A percentile compares a stretch with the other conserved stretches of the same genome.
Conservation (phyloP, 1,284 basidiomycete genomes). For the Apiotrichum akiyoshidainum region DNA sequence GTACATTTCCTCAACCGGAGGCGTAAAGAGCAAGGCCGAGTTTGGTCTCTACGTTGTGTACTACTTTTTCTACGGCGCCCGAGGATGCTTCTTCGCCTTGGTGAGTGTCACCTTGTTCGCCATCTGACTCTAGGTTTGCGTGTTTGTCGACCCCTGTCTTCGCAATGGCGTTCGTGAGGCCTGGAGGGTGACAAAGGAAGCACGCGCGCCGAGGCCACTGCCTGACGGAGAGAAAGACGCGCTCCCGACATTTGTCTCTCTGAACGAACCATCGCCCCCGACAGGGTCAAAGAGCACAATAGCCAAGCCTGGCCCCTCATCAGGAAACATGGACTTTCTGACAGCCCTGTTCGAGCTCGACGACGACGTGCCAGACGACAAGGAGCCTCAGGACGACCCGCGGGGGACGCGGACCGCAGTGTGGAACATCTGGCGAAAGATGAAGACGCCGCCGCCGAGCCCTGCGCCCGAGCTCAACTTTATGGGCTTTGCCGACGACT, state of each 20-base stretch:
- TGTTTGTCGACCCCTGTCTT: constrained; percentile 21
- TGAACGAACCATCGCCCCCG: background rate
- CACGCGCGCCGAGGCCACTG: background rate
- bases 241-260: background rate
- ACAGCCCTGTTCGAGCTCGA: constrained; percentile 14
- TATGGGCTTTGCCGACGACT: constrained; percentile 6
- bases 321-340: constrained; percentile 16
- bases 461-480: background rate
- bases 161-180: constrained; percentile 11
- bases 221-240: background rate
- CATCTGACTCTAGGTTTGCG: constrained; percentile 5
- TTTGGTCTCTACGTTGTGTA: constrained; percentile 23
- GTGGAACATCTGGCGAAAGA: background rate
- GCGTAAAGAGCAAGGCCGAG: constrained; percentile 6
- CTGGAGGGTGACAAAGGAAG: background rate
- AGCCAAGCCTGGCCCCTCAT: background rate
- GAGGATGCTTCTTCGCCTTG: constrained; percentile 16
- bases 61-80: constrained; percentile 22
- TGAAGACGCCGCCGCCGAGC: background rate
- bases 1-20: constrained; percentile 16
- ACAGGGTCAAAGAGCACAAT: background rate
- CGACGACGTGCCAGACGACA: background rate
- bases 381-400: background rate
- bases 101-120: background rate
- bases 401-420: background rate